Base-by-base conservation (phyloP, 2,329 filamentous ascomycete genomes). In the Moelleriella libera region DNA sequence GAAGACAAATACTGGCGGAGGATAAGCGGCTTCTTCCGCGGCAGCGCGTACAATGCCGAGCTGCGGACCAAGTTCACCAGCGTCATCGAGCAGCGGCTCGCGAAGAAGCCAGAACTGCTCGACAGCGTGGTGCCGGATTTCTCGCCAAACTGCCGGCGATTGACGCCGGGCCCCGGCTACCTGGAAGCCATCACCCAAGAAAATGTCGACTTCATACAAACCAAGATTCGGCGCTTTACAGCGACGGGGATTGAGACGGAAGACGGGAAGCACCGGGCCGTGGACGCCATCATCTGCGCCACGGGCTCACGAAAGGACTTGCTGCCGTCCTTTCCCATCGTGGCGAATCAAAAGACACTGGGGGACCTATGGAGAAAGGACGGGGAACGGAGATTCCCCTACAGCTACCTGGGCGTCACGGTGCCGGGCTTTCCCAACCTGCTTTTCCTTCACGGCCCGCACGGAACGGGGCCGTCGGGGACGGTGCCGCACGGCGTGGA, bases 401-500 rank as follows among this genome's bases (percentile, higher is more conserved):
- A 83, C 57, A 82, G 76, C 0, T 87, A 86, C 53, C 64, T 85
- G 6, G 82, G 81, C 0, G 55, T 80, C 1, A 74, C 76, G 0
- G 75, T 78, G 0, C 80, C 82, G 0, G 75, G 73, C 0, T 85
- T 85, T 51, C 82, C 82, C 0, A 87, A 86, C 52, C 63, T 85
- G 0, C 67, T 83, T 30, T 82, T 81, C 57, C 56, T 85, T 5
- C 72, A 75, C 30, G 82, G 82, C 0, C 80, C 81, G 0, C 70
- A 81, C 54, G 69, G 71, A 1, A 69, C 72, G 0, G 79, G 78
- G 0, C 70, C 75, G 2, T 78, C 76, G 2, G 83, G 82, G 1
- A 85, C 80, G 0, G 76, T 85, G 0, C 82, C 82, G 1, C 77
- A 84, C 55, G 74, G 70, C 49, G 70, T 82, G 29, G 84, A 88